Percentiles rank a stretch among this genome's conserved stretches.
Evolutionary conservation across 1,284 basidiomycete genomes (phyloP).

Genomic region (Xerocomus minutiporus): DNA sequence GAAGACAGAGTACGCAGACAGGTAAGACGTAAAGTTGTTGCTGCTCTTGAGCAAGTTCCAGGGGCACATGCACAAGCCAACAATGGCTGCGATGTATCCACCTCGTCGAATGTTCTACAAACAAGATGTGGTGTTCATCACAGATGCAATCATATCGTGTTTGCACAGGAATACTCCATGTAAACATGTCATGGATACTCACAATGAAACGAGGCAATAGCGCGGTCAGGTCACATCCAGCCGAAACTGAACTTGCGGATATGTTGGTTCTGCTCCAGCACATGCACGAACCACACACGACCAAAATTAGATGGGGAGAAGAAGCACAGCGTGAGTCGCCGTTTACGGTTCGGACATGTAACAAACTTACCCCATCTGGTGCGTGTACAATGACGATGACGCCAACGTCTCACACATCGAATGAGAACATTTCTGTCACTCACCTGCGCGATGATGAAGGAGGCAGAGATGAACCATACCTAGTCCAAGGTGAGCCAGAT

Average conservation of each 20-base stretch:
- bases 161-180: background rate
- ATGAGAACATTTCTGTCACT: conserved; percentile 13
- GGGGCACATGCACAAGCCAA: conserved; percentile 72
- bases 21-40: conserved; percentile 78
- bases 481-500: conserved; percentile 20
- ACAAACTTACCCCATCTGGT: conserved; percentile 29
- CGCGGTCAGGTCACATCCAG: conserved; percentile 82
- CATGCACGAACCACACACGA: conserved; percentile 1
- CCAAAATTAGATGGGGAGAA: conserved; percentile 4
- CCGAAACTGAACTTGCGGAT: conserved; percentile 81
- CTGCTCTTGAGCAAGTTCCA: conserved; percentile 79
- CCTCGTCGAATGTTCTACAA: conserved; percentile 77
- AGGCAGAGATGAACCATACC: conserved; percentile 73
- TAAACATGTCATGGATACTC: conserved; percentile 20
- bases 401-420: conserved; percentile 15
- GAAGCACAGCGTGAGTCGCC: conserved; percentile 18
- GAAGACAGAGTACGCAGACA: conserved; percentile 82
- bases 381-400: background rate
- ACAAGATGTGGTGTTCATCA: background rate
- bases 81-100: conserved; percentile 71
- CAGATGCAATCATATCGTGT: background rate
- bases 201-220: conserved; percentile 76
- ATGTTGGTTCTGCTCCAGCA: conserved; percentile 59
- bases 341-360: conserved; percentile 13
- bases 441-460: conserved; percentile 72